phyloP scores from a whole-genome alignment of 2,329 filamentous ascomycete species.

The Pestalotiopsis sp. region DNA sequence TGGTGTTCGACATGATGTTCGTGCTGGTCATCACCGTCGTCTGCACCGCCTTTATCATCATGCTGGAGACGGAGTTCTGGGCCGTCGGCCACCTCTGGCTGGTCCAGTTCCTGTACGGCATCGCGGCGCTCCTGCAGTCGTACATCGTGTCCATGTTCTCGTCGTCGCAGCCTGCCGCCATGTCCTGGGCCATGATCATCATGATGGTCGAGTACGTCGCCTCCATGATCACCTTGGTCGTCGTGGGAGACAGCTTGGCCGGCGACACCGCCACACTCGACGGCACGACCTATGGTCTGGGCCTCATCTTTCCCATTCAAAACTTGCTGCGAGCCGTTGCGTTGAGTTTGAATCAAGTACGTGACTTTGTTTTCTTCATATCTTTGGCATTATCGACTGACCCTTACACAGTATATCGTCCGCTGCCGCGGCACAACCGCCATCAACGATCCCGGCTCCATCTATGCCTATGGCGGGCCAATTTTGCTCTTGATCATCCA shows the following conservation, averaged over 20 bases:
- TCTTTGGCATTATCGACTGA: neutral
- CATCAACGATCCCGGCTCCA: constrained; percentile 51
- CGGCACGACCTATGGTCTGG: constrained; percentile 61
- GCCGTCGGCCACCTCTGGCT: constrained; percentile 64
- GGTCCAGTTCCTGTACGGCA: constrained; percentile 64
- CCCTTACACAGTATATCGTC: constrained; percentile 53
- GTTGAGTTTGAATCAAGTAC: constrained; percentile 55
- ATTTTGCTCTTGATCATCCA: constrained; percentile 70
- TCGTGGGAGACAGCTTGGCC: constrained; percentile 20
- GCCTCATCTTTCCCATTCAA: constrained; percentile 61
- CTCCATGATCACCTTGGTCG: constrained; percentile 26
- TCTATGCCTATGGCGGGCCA: constrained; percentile 68
- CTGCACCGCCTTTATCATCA: constrained; percentile 58
- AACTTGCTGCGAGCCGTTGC: constrained; percentile 63
- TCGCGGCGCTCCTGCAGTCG: constrained; percentile 60
- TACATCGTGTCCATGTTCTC: constrained; percentile 66
- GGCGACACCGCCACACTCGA: constrained; percentile 49
- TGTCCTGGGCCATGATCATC: constrained; percentile 51
- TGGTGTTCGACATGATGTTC: constrained; percentile 64
- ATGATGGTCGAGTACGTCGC: constrained; percentile 27
- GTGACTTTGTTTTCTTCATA: neutral
- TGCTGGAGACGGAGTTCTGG: constrained; percentile 53
- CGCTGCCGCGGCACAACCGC: constrained; percentile 54
- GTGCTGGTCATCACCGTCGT: constrained; percentile 45
- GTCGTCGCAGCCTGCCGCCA: constrained; percentile 65